Evolutionary conservation across 331 rosid genomes (phyloP), one percentile per base, ranked within the genome.

Genomic region (Rhamnella rubrinervis): DNA sequence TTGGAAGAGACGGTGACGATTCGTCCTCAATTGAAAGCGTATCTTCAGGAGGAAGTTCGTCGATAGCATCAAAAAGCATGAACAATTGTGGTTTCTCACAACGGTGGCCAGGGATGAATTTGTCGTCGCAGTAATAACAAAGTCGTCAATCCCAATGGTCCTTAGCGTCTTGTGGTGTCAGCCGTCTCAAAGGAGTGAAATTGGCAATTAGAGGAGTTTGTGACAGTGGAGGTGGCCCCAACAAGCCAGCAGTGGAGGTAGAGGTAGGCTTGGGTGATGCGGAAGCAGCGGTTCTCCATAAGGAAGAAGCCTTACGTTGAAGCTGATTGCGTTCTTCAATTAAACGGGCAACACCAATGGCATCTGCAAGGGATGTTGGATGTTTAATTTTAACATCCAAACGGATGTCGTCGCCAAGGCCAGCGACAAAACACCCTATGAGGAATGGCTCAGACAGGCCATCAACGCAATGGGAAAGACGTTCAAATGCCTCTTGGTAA

Each of bases 91-190:
- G 58, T 14, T 41, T 20, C 14, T 21, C 58, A 46, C 71, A 66
- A 6, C 71, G 41, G 38, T 66, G 71, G 8, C 60, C 59, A 7
- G 5, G 59, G 11, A 8, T 13, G 31, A 47, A 66, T 23, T 66
- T 66, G 23, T 69, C 31, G 56, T 69, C 47, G 12, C 61, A 51
- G 6, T 70, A 28, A 63, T 69, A 55, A 6, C 71, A 66, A 4
- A 49, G 18, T 6, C 59, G 26, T 17, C 21, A 25, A 16, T 61
- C 65, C 10, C 65, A 1, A 7, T 19, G 65, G 26, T 61, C 65
- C 1, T 14, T 6, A 12, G 71, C 59, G 4, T 49, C 71, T 66
- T 66, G 44, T 10, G 9, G 4, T 5, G 71, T 23, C 0, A 66
- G 7, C 21, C 71, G 1, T 26, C 31, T 26, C 31, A 26, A 26